Percentiles rank a stretch among this genome's conserved stretches.
phyloP scores from a whole-genome alignment of 1,284 basidiomycete species.

The Ceratobasidium sp. region DNA sequence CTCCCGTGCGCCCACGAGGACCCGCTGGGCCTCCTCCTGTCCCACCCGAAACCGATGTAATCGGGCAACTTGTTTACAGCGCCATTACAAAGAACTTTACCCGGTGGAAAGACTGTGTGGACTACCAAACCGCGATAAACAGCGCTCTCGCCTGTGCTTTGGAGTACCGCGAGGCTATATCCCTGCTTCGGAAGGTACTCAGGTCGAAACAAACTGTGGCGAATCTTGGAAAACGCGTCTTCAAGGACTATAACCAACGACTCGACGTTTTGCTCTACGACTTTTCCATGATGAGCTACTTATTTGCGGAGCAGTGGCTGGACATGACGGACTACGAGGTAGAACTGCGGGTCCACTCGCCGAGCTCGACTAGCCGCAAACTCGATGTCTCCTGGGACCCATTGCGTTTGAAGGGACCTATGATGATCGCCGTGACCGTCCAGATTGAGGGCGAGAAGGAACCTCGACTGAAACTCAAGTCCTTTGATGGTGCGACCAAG shows the following conservation, averaged over 20 bases:
- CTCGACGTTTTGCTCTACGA: neutral
- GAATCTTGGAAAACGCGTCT: too few relatives aligned
- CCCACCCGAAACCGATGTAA: too few relatives aligned
- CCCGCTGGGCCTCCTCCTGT: too few relatives aligned
- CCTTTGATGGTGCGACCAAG: too few relatives aligned
- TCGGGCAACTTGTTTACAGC: too few relatives aligned
- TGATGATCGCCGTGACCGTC: too few relatives aligned
- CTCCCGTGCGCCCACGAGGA: too few relatives aligned
- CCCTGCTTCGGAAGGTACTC: constrained; percentile 1
- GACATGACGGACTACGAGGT: constrained; percentile 16
- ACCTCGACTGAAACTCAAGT: too few relatives aligned
- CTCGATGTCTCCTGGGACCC: too few relatives aligned
- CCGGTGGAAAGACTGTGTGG: neutral
- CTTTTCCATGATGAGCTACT: neutral
- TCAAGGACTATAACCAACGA: neutral
- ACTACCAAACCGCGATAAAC: neutral
- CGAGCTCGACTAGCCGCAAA: neutral
- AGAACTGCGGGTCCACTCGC: neutral
- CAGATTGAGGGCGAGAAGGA: too few relatives aligned
- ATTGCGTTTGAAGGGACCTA: too few relatives aligned
- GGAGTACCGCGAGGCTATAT: constrained; percentile 3
- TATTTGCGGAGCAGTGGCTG: constrained; percentile 9
- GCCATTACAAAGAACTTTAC: too few relatives aligned
- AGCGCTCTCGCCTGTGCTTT: constrained; percentile 13
- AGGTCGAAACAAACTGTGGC: neutral